Evolutionary conservation across 305 asterid species (phyloP).

Genomic region (Solanum hybrid): DNA sequence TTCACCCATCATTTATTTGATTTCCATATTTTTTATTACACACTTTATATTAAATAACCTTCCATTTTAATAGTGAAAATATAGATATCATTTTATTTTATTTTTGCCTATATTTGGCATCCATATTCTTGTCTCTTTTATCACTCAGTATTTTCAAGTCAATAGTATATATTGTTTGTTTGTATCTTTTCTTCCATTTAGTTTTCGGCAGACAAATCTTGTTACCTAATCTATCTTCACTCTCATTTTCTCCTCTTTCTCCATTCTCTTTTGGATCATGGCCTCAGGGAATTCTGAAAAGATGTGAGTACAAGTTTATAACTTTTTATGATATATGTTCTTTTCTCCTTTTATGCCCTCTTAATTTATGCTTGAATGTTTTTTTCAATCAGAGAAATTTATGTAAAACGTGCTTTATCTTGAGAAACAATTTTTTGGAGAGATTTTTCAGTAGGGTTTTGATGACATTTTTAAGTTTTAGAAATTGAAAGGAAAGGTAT

Average conservation of each 20-base stretch:
- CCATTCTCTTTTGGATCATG: slow-evolving; percentile 10
- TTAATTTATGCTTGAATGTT: not conserved
- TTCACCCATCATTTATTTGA: not conserved
- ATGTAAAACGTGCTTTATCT: not conserved
- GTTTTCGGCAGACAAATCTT: not conserved
- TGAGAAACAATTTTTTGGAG: not conserved
- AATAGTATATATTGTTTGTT: not conserved
- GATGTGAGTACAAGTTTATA: slow-evolving; percentile 16
- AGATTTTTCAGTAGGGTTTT: not conserved
- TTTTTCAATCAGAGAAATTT: not conserved
- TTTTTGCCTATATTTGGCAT: not conserved
- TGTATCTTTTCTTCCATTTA: not conserved
- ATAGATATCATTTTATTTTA: not conserved
- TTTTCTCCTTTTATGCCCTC: not conserved
- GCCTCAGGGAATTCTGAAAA: slow-evolving; percentile 23
- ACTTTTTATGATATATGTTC: not conserved
- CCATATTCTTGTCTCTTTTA: not conserved
- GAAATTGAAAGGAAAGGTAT: not conserved
- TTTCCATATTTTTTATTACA: not conserved
- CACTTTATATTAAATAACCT: not conserved
- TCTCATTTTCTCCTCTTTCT: not conserved
- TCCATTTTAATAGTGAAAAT: not conserved
- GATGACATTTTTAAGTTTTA: not conserved
- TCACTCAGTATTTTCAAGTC: not conserved
- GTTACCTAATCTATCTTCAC: not conserved